phyloP scores from a whole-genome alignment of 768 basidiomycete species.

The Macrolepiota albuminosa region DNA sequence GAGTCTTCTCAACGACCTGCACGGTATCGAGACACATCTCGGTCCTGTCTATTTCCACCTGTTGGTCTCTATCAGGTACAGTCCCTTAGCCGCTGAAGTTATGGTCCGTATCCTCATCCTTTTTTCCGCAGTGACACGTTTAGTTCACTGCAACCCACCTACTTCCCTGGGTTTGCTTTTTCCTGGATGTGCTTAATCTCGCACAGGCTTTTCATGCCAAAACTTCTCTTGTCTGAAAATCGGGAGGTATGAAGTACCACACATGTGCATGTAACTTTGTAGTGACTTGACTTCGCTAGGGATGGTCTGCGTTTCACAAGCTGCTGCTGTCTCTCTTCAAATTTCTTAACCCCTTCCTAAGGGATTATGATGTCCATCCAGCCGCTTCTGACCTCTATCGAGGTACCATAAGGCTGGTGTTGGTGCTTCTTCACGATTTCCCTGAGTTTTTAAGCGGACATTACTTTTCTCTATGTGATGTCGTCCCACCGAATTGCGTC shows the following conservation, averaged over 20 bases:
- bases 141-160: slow-evolving; percentile 92
- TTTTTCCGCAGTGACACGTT: slow-evolving; percentile 72
- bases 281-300: slow-evolving; percentile 35
- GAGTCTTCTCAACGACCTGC: slow-evolving; percentile 88
- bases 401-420: slow-evolving; percentile 82
- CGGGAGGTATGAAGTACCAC: slow-evolving; percentile 56
- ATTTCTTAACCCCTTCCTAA: slow-evolving; percentile 90
- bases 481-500: slow-evolving; percentile 87
- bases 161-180: slow-evolving; percentile 97
- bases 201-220: slow-evolving; percentile 96
- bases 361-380: slow-evolving; percentile 70
- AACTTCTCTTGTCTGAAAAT: slow-evolving; percentile 80
- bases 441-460: slow-evolving; percentile 97
- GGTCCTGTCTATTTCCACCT: slow-evolving; percentile 89
- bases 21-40: slow-evolving; percentile 78
- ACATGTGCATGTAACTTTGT: background rate
- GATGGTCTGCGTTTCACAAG: slow-evolving; percentile 96
- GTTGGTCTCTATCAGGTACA: slow-evolving; percentile 82
- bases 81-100: background rate
- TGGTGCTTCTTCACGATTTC: slow-evolving; percentile 97
- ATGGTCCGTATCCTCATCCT: background rate
- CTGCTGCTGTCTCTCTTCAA: slow-evolving; percentile 90
- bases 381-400: slow-evolving; percentile 87
- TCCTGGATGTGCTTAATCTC: slow-evolving; percentile 97
- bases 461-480: slow-evolving; percentile 93